Base-by-base conservation (phyloP, 176 grass and related monocot species). In the Canna indica region DNA sequence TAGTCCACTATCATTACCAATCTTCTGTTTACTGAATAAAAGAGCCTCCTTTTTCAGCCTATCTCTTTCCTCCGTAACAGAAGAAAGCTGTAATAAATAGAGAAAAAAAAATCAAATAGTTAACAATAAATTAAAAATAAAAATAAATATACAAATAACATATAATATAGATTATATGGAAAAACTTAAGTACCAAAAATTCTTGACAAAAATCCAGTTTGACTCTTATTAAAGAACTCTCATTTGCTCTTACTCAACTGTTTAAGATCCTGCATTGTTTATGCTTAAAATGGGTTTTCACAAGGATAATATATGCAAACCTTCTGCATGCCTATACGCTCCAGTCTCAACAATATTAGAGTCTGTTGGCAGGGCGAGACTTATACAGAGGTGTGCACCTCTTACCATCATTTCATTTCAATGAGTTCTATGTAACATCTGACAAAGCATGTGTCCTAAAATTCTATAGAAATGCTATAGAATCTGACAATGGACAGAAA, bases 41-140 rank as follows among this genome's bases (percentile, higher is more conserved):
- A 30, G 42, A 59, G 69, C 75, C 46, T 85, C 88, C 60, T 78
- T 90, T 76, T 73, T 81, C 66, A 90, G 78, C 59, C 75, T 90
- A 69, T 97, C 94, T 82, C 80, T 85, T 90, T 97, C 94, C 82
- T 87, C 86, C 75, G 81, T 85, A 41, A 90, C 48, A 42, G 82
- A 88, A 85, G 89, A 73, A 90, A 97, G 82, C 94, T 97, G 81
- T 77, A 77, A 54, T 25, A 76, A 44, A n/a, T n/a, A n/a, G n/a
- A n/a, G n/a, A 67, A 78, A 47, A 77, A 59, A 59, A 88, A 54
- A 54, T 75, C 53, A 78, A 16, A 75, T 56, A 75, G 10, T 38
- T 72, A 11, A 44, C 22, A 82, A 18, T 5, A 83, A 80, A 42
- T 67, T 45, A 79, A 73, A 77, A 56, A 52, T 25, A 29, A 62